phyloP scores from a whole-genome alignment of 805 yeast genomes.

The Metschnikowia proteae region DNA sequence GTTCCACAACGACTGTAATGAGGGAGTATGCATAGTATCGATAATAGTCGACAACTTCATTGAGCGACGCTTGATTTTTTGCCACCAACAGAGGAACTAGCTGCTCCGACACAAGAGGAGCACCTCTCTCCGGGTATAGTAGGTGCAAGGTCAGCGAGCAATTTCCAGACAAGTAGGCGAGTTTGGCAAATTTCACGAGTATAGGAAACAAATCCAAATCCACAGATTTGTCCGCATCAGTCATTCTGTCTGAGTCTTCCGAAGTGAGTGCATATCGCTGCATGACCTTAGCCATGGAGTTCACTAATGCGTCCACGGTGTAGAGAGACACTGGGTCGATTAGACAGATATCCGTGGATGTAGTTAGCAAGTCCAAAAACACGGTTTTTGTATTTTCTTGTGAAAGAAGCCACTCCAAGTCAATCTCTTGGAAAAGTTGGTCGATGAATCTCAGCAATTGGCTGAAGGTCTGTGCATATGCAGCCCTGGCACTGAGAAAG shows the following conservation, averaged over 20 bases:
- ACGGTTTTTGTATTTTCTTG: neutral
- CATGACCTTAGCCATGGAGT: neutral
- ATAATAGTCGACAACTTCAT: conserved; percentile 14
- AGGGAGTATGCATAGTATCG: conserved; percentile 14
- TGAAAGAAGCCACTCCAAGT: neutral
- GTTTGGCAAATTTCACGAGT: conserved; percentile 2
- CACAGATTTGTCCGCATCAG: neutral
- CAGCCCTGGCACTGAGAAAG: conserved; percentile 2
- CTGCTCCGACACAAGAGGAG: conserved; percentile 5
- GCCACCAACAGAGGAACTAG: conserved; percentile 8
- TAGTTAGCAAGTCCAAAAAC: neutral
- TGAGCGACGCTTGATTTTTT: conserved; percentile 5
- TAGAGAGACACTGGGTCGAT: conserved; percentile 1
- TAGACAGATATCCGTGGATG: neutral
- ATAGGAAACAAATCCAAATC: conserved; percentile 5
- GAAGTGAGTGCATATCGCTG: neutral
- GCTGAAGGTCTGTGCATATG: conserved; percentile 1
- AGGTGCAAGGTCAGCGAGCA: conserved; percentile 9
- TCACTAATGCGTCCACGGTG: neutral
- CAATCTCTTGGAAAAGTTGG: neutral
- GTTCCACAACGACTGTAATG: conserved; percentile 10
- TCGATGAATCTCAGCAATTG: neutral
- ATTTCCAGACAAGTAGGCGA: conserved; percentile 10
- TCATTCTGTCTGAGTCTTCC: neutral
- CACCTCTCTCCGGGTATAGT: neutral